These are phyloP conservation scores for Agrostemma githago DNA, from an alignment of 148 eudicot species.

Conservation along the genomic window DNA sequence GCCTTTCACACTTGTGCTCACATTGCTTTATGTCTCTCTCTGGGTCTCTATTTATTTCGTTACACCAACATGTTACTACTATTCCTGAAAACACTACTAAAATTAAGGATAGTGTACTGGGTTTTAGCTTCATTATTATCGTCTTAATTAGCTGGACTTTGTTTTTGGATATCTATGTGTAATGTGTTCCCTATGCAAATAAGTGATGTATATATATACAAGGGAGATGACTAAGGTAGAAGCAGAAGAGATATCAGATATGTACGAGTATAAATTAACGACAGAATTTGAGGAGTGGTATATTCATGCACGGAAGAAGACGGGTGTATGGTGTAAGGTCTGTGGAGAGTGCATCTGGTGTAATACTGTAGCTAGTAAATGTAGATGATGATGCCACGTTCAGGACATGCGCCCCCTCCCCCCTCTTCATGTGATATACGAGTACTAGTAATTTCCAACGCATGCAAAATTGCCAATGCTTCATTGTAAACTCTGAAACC, in stretches of 20 bases:
- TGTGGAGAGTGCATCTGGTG: too few relatives aligned
- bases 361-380: too few relatives aligned
- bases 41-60: slow-evolving; percentile 2
- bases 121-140: not conserved
- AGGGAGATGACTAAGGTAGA: not conserved
- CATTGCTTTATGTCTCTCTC: slow-evolving; percentile 19
- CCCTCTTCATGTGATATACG: too few relatives aligned
- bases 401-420: slow-evolving; percentile 13
- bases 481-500: too few relatives aligned
- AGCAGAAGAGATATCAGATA: not conserved
- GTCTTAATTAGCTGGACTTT: not conserved
- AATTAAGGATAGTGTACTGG: not conserved
- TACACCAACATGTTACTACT: not conserved
- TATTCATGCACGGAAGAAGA: slow-evolving; percentile 7
- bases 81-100: not conserved
- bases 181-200: too few relatives aligned
- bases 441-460: too few relatives aligned
- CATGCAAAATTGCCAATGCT: too few relatives aligned
- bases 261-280: not conserved
- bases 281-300: not conserved
- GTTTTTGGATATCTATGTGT: not conserved
- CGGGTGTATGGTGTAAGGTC: slow-evolving; percentile 8
- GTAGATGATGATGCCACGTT: slow-evolving; percentile 14
- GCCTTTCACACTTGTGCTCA: slow-evolving; percentile 23
- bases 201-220: not conserved